A percentile compares a stretch with the other conserved stretches of the same genome.
These are phyloP conservation scores for Solanum hybrid DNA, from an alignment of 305 asterid genomes.

Conservation along the genomic window DNA sequence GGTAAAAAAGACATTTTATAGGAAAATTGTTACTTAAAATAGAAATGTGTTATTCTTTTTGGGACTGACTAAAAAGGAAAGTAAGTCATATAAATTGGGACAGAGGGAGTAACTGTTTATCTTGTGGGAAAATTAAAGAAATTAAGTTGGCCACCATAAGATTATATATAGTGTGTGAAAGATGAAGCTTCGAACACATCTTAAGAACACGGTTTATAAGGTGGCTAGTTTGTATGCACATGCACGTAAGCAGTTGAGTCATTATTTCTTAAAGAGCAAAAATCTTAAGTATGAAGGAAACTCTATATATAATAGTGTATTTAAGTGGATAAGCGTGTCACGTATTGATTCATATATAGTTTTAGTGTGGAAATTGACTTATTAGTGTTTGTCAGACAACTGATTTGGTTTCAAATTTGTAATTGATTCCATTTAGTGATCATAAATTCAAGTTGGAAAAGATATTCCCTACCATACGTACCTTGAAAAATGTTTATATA, in stretches of 20 bases:
- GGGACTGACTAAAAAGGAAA: too few species aligned
- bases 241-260: background rate
- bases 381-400: background rate
- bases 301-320: background rate
- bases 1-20: too few species aligned
- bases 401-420: background rate
- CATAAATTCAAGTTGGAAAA: background rate
- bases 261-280: background rate
- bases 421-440: too few species aligned
- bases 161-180: background rate
- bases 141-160: background rate
- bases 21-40: too few species aligned
- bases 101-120: background rate
- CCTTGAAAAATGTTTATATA: background rate
- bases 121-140: background rate
- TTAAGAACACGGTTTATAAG: background rate
- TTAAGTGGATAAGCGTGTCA: background rate
- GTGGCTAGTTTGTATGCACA: background rate
- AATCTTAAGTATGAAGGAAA: background rate
- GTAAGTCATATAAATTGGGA: too few species aligned
- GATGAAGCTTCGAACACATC: background rate
- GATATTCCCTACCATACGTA: too few species aligned
- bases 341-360: background rate
- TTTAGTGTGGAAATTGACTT: background rate
- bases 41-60: too few species aligned